Evolutionary conservation across 129 eudicot genomes (phyloP).

Genomic region (Escallonia herrerae): DNA sequence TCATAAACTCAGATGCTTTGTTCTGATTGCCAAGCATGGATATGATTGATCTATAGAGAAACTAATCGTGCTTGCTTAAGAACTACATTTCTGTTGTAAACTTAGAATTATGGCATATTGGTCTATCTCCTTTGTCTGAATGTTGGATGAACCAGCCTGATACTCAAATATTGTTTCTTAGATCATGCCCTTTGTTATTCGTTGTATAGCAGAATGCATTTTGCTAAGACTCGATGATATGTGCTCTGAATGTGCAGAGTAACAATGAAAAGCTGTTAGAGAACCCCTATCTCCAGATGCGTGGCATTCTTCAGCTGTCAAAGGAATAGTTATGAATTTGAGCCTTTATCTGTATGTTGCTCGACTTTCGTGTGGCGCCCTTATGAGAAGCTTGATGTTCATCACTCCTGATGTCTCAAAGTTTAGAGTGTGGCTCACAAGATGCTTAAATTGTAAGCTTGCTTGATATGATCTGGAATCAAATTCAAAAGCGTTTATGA

Average conservation of each 20-base stretch:
- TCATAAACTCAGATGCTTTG: no score
- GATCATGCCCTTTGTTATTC: no score
- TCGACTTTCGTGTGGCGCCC: not conserved
- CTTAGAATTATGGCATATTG: no score
- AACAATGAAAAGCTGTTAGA: slow-evolving; percentile 94
- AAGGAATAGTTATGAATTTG: slow-evolving; percentile 58
- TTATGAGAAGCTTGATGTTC: slow-evolving; percentile 5
- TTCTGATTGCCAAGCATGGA: no score
- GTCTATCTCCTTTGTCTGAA: no score
- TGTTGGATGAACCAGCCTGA: no score
- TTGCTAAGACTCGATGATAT: slow-evolving; percentile 6
- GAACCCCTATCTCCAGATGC: slow-evolving; percentile 99
- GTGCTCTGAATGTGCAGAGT: slow-evolving; percentile 59
- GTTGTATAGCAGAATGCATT: no score
- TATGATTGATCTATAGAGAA: no score
- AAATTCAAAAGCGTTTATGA: slow-evolving; percentile 4
- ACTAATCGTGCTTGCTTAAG: no score
- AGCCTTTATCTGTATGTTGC: slow-evolving; percentile 5
- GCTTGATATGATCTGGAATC: not conserved
- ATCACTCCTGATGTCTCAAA: slow-evolving; percentile 10
- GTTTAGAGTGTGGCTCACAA: not conserved
- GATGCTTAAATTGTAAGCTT: slow-evolving; percentile 14
- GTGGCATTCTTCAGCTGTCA: slow-evolving; percentile 86
- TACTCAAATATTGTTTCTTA: no score
- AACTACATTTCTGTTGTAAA: no score